These are phyloP conservation scores for Pezicula neosporulosa DNA, from an alignment of 2,329 filamentous ascomycete species.

Conservation along the genomic window DNA sequence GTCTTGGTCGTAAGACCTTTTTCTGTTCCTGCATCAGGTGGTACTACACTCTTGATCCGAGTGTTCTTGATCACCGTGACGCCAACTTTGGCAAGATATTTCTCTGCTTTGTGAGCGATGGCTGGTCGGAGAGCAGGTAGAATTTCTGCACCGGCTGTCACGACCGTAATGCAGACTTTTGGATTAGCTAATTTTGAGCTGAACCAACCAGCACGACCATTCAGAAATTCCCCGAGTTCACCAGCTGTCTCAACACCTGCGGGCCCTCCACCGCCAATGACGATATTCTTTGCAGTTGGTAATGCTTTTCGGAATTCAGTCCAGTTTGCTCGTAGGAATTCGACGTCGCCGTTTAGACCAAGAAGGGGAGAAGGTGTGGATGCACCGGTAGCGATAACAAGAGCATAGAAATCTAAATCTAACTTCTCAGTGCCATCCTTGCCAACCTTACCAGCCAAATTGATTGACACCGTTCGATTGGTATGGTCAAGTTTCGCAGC, in stretches of 20 bases:
- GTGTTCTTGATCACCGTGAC: conserved; percentile 42
- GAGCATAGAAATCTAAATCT: conserved; percentile 40
- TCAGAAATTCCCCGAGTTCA: conserved; percentile 48
- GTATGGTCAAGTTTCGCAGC: conserved; percentile 33
- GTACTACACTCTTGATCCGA: conserved; percentile 31
- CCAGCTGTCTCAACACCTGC: conserved; percentile 44
- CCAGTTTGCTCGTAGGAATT: conserved; percentile 32
- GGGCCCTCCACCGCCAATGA: conserved; percentile 42
- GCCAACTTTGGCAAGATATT: conserved; percentile 38
- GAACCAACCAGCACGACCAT: conserved; percentile 39
- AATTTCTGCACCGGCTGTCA: conserved; percentile 35
- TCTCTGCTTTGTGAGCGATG: conserved; percentile 38
- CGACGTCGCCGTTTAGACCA: conserved; percentile 33
- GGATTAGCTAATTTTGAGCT: conserved; percentile 26
- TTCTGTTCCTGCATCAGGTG: conserved; percentile 26
- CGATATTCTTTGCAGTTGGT: conserved; percentile 35
- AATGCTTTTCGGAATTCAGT: conserved; percentile 36
- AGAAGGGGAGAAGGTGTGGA: conserved; percentile 42
- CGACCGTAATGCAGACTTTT: conserved; percentile 40
- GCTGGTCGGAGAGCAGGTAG: conserved; percentile 36
- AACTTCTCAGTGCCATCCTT: conserved; percentile 10
- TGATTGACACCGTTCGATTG: conserved; percentile 30
- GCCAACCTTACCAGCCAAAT: neutral
- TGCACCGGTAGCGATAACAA: conserved; percentile 46
- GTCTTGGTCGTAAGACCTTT: conserved; percentile 22